Base-by-base conservation (phyloP, 1,139 yeast species). In the Yamadazyma sp. region DNA sequence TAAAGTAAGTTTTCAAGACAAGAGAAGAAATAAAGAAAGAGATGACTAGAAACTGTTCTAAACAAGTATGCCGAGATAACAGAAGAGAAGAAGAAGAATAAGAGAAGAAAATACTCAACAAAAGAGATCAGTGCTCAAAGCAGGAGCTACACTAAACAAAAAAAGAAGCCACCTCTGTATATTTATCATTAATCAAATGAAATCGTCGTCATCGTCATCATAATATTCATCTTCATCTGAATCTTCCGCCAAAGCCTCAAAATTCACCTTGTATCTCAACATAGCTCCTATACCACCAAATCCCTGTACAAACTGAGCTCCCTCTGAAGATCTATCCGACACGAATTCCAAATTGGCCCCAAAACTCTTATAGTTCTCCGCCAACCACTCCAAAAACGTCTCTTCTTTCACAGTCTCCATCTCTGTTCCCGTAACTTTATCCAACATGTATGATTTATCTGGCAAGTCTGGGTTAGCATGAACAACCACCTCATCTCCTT, bases 201-300 rank as follows among this genome's bases (percentile, higher is more conserved):
- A 76, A 52, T 74, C 83, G 49, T 80, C 87, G 57, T 79, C 82
- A 46, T 69, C 73, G 52, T 82, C 88, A 61, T 81, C 89, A 63
- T 80, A 88, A 64, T 86, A 89, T 62, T 88, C 96, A 50, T 71
- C 77, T 56, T 87, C 96, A 48, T 86, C 96, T 44, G 86, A 79
- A 49, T 87, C 97, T 42, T 89, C 96, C 34, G 70, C 86, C 63
- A 92, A 78, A 73, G 88, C 96, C 61, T 92, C 98, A 59, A 92
- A 92, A 71, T 92, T 92, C 53, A 92, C 94, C 70, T 89, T 89
- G 70, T 92, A 92, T 73, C 98, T 88, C 64, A 92, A 76, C 57
- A 92, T 64, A 43, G 96, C 97, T 64, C 98, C 98, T 52, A 92
- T 80, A 71, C 98, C 98, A 84, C 98, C 98, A 58, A 92, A 92